Conservation (phyloP, 768 basidiomycete genomes). For the Tricholoma terreum region DNA sequence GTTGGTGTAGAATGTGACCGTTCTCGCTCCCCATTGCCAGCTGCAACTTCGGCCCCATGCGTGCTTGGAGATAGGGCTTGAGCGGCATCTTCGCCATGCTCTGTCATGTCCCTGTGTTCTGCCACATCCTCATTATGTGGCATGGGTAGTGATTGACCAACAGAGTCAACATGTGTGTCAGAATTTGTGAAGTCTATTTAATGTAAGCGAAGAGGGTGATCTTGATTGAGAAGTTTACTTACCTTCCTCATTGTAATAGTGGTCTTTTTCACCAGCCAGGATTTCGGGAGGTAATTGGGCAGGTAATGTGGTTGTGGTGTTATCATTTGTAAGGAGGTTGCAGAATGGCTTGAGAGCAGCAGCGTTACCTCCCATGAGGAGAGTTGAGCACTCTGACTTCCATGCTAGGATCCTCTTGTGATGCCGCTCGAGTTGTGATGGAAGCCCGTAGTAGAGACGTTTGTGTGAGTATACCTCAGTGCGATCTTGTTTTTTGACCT, state of each 20-base stretch:
- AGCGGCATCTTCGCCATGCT: neutral
- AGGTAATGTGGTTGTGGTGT: too few species aligned
- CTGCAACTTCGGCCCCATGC: neutral
- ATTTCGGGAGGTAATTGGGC: neutral
- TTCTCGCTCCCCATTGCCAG: neutral
- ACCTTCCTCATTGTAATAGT: neutral
- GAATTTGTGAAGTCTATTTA: neutral
- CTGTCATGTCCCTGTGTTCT: neutral
- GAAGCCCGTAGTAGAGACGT: neutral
- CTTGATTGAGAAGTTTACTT: neutral
- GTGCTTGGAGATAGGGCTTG: neutral
- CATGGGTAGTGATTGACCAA: neutral
- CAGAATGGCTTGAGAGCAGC: neutral
- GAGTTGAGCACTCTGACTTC: neutral
- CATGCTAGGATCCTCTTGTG: neutral
- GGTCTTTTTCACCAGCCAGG: neutral
- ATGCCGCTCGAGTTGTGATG: neutral
- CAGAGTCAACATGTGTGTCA: neutral
- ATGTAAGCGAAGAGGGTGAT: neutral
- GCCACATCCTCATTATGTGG: neutral
- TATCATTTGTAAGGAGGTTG: neutral
- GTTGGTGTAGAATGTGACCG: neutral
- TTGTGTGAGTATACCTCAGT: neutral
- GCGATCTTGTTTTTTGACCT: too few species aligned
- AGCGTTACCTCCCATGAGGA: neutral